Conservation (phyloP, 2,329 filamentous ascomycete species). For the Seiridium unicorne region DNA sequence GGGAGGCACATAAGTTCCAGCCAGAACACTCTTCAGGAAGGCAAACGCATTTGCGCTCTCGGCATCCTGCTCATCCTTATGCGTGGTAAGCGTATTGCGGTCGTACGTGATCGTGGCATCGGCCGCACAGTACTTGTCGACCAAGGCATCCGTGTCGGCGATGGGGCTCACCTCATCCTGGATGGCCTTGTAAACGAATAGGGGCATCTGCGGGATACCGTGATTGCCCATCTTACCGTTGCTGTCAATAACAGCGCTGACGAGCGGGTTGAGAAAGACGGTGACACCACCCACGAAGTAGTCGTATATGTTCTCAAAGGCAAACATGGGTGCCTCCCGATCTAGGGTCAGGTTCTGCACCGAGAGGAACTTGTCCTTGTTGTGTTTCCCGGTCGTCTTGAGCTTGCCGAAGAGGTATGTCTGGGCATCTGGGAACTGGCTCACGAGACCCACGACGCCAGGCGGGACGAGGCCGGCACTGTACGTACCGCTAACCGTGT, state of each 20-base stretch:
- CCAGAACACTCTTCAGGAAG: slow-evolving; percentile 4
- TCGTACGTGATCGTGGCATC: slow-evolving; percentile 40
- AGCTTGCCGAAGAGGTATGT: slow-evolving; percentile 20
- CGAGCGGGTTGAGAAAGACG: slow-evolving; percentile 14
- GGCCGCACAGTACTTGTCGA: slow-evolving; percentile 34
- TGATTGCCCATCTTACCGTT: slow-evolving; percentile 24
- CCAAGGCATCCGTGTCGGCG: slow-evolving; percentile 36
- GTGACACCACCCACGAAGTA: slow-evolving; percentile 27
- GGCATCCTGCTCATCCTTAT: slow-evolving; percentile 29
- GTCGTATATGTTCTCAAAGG: slow-evolving; percentile 21
- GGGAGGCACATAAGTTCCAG: background rate
- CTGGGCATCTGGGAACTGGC: slow-evolving; percentile 27
- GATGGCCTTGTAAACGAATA: slow-evolving; percentile 44
- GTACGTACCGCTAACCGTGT: slow-evolving; percentile 26
- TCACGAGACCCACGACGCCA: slow-evolving; percentile 30
- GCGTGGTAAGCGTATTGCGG: slow-evolving; percentile 38
- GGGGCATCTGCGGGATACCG: slow-evolving; percentile 37
- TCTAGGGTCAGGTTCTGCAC: slow-evolving; percentile 15
- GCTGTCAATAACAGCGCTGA: slow-evolving; percentile 14
- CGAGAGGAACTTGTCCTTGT: slow-evolving; percentile 19
- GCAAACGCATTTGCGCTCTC: slow-evolving; percentile 10
- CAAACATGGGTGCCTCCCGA: slow-evolving; percentile 13
- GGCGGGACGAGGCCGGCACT: slow-evolving; percentile 32
- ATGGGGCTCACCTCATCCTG: slow-evolving; percentile 39
- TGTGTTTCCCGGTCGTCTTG: slow-evolving; percentile 16